phyloP scores from a whole-genome alignment of 257 asterid genomes.

The Agastache rugosa region DNA sequence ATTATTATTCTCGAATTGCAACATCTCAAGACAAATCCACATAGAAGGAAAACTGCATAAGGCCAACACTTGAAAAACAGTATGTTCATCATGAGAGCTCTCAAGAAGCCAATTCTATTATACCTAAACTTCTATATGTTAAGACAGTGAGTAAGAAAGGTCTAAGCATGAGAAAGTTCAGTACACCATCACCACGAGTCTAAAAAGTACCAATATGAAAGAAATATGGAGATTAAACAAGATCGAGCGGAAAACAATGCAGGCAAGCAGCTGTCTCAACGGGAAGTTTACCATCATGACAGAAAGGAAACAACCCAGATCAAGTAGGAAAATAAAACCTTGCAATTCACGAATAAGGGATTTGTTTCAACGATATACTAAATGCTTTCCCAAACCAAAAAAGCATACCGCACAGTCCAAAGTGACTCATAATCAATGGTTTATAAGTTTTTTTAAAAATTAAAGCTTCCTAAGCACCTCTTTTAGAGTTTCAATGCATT shows the following conservation, averaged over 20 bases:
- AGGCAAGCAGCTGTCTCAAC: slow-evolving; percentile 13
- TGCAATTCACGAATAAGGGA: slow-evolving; percentile 19
- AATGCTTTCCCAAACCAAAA: slow-evolving; percentile 28
- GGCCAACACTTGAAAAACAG: slow-evolving; percentile 2
- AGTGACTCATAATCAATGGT: slow-evolving; percentile 21
- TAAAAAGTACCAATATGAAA: not conserved
- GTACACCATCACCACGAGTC: slow-evolving; percentile 8
- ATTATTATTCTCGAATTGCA: slow-evolving; percentile 8
- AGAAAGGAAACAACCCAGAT: slow-evolving; percentile 17
- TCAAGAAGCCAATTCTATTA: slow-evolving; percentile 18
- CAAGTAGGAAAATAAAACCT: slow-evolving; percentile 18
- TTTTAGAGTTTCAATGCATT: slow-evolving; percentile 74
- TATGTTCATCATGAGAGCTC: not conserved
- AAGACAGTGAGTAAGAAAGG: slow-evolving; percentile 20
- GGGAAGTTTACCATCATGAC: slow-evolving; percentile 11
- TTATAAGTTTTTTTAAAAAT: slow-evolving; percentile 7
- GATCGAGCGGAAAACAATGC: slow-evolving; percentile 16
- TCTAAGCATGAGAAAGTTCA: slow-evolving; percentile 26
- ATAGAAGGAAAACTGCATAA: not conserved
- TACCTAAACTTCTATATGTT: slow-evolving; percentile 10
- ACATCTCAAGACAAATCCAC: slow-evolving; percentile 1
- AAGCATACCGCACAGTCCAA: slow-evolving; percentile 31
- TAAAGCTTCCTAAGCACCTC: slow-evolving; percentile 60
- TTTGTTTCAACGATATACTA: not conserved
- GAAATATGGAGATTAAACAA: slow-evolving; percentile 9